Percentiles rank a stretch among this genome's conserved stretches.
Evolutionary conservation across 148 eudicot species (phyloP).

Genomic region (Arbutus unedo): DNA sequence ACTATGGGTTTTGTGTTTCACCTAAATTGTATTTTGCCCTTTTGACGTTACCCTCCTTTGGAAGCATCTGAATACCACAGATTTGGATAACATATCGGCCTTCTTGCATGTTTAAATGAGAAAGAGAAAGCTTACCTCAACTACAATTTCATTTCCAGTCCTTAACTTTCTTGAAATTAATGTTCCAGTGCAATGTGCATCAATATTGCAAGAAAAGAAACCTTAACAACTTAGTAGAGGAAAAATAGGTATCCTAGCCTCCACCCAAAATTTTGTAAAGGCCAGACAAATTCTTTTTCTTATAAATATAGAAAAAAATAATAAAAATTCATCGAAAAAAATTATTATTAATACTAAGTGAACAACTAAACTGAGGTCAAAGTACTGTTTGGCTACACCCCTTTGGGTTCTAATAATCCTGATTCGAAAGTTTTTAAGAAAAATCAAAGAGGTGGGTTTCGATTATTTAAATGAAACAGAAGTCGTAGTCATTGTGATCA

Average conservation of each 20-base stretch:
- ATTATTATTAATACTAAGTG: no score
- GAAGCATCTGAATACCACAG: not conserved
- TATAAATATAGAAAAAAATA: no score
- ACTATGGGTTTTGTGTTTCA: not conserved
- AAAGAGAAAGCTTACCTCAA: not conserved
- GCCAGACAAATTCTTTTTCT: no score
- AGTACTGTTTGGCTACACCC: no score
- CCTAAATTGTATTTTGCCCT: not conserved
- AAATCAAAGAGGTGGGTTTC: not conserved
- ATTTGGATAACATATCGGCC: not conserved
- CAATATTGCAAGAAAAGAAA: not conserved
- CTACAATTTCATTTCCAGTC: conserved; percentile 3
- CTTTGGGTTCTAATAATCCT: not conserved
- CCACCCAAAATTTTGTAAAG: not conserved
- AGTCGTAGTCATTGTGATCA: not conserved
- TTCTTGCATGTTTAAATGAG: not conserved
- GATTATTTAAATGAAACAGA: not conserved
- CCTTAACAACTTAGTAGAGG: not conserved
- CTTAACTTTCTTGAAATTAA: not conserved
- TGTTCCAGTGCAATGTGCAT: not conserved
- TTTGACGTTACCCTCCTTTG: conserved; percentile 11
- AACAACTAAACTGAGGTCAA: no score
- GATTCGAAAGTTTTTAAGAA: not conserved
- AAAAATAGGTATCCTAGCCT: not conserved
- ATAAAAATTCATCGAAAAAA: no score